Base-by-base conservation (phyloP, 2,329 filamentous ascomycete genomes). In the Ceratocystis variospora region DNA sequence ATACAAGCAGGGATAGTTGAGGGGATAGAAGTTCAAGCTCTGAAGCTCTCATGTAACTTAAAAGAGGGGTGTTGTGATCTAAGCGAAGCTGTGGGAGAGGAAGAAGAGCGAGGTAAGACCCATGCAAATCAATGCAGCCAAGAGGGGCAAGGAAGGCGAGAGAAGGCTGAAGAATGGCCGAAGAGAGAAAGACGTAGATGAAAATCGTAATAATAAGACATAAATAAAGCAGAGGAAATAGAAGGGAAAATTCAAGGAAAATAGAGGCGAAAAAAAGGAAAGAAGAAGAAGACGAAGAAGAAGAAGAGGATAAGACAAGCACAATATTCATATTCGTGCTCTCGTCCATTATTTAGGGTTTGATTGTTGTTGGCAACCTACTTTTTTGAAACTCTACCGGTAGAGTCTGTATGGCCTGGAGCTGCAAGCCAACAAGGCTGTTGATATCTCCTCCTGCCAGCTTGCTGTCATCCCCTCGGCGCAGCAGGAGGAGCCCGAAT, bases 371-470 rank as follows among this genome's bases (percentile, higher is more conserved):
- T 37, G 10, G 37, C 37, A 41, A 66, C 65, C 41, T 33, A 66
- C 65, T 66, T 57, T 63, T 50, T 63, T 66, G 61, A 15, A 45
- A n/a, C 12, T 63, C 61, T 12, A 66, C 17, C n/a, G 65, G 61
- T 8, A 66, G 45, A 8, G 50, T 31, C n/a, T 46, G 46, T 7
- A 66, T 59, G 3, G 65, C 22, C 17, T 66, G 59, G 37, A 66
- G n/a, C 22, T 63, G 50, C 22, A 48, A 63, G 61, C 61, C 10
- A n/a, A 41, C 37, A 15, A 41, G 37, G 37, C 37, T 41, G 37
- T 41, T 41, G 12, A 41, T 41, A 41, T 41, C 37, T 41, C 37
- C 37, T 41, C 37, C 37, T 15, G 37, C 25, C 25, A 57, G 53
- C 8, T 28, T 28, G 53, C 15, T 22, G 22, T 17, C 37, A 41